A percentile compares a stretch with the other conserved stretches of the same genome.
Evolutionary conservation across 495 filamentous ascomycete species (phyloP).

Genomic region (Astrocystis sublimbata): DNA sequence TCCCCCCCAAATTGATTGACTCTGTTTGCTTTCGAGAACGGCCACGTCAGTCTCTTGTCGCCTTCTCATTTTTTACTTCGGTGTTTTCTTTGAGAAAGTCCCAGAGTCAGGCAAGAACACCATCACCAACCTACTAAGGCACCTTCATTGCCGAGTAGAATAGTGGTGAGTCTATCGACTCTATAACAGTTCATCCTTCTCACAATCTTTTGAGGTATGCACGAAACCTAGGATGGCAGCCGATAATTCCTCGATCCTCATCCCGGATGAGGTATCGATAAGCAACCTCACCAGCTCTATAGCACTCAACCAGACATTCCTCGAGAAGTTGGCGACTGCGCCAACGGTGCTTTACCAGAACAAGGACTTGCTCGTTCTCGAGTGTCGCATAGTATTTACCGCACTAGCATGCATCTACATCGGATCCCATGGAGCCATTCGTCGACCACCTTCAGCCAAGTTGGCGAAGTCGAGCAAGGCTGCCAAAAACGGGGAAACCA

Average conservation of each 20-base stretch:
- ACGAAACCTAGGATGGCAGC: conserved; percentile 23
- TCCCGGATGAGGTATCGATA: conserved; percentile 24
- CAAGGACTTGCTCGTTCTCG: conserved; percentile 53
- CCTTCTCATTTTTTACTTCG: no score
- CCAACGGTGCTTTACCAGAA: conserved; percentile 51
- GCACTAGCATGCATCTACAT: conserved; percentile 48
- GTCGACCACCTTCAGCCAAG: conserved; percentile 77
- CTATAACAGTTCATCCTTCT: not conserved
- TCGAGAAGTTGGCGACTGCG: conserved; percentile 24
- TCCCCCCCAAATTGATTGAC: no score
- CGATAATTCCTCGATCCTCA: conserved; percentile 23
- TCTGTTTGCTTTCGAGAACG: no score
- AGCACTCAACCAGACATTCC: conserved; percentile 18
- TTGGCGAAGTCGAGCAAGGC: conserved; percentile 49
- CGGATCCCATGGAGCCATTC: conserved; percentile 53
- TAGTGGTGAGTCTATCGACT: no score
- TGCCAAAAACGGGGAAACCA: conserved; percentile 38
- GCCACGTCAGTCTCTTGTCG: no score
- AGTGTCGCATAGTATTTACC: conserved; percentile 41
- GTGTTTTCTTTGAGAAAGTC: no score
- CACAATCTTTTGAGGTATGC: not conserved
- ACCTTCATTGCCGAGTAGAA: no score
- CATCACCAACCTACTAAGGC: no score
- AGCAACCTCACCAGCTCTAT: conserved; percentile 20
- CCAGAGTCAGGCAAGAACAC: no score